Percentiles rank a stretch among this genome's conserved stretches.
Conservation (phyloP, 345 rosid species). For the Pugionium dolabratum region DNA sequence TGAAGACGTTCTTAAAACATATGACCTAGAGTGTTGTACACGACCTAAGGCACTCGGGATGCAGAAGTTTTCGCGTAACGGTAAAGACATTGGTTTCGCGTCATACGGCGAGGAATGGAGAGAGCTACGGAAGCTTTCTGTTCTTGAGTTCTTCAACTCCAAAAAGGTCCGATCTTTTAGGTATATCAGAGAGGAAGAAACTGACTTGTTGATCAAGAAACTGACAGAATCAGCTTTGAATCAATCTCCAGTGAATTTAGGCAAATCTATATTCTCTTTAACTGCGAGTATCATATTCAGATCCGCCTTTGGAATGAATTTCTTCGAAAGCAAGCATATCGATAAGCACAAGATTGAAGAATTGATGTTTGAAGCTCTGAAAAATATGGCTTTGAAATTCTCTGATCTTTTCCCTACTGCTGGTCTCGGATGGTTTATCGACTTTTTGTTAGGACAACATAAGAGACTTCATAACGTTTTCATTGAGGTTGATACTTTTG, state of each 20-base stretch:
- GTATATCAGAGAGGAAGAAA: conserved; percentile 37
- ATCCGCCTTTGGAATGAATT: conserved; percentile 21
- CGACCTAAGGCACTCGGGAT: conserved; percentile 24
- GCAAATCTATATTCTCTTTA: conserved; percentile 4
- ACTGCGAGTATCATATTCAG: conserved; percentile 20
- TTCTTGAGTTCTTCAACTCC: conserved; percentile 16
- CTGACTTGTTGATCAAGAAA: conserved; percentile 31
- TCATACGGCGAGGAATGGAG: conserved; percentile 39
- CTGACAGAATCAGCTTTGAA: conserved; percentile 24
- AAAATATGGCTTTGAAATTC: conserved; percentile 4
- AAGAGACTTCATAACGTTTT: conserved; percentile 22
- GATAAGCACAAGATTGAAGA: conserved; percentile 16
- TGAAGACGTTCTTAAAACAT: conserved; percentile 33
- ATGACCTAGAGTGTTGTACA: conserved; percentile 45
- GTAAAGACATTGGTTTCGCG: conserved; percentile 24
- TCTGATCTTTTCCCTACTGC: conserved; percentile 29
- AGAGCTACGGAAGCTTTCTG: conserved; percentile 37
- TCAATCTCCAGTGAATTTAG: conserved; percentile 27
- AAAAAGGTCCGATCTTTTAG: conserved; percentile 28
- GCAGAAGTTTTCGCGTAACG: conserved; percentile 25
- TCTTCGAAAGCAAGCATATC: conserved; percentile 8
- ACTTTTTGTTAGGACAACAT: conserved; percentile 22
- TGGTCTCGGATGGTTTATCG: conserved; percentile 29
- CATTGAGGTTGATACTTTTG: conserved; percentile 15
- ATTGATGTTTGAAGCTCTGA: conserved; percentile 23